phyloP scores from a whole-genome alignment of 2,329 filamentous ascomycete genomes.

The Thermochaetoides dissita region DNA sequence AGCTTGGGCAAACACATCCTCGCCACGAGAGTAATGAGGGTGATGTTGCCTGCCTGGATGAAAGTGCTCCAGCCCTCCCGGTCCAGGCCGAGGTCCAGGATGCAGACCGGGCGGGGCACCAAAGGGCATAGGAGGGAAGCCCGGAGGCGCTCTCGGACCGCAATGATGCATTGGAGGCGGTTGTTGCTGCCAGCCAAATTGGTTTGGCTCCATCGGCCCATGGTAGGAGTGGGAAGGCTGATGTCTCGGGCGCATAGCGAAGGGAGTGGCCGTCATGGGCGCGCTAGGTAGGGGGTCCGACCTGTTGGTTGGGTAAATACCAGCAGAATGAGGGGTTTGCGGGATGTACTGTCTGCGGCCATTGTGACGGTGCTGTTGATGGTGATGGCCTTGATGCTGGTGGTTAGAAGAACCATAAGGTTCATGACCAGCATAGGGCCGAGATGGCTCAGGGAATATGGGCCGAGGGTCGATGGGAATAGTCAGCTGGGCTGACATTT shows the following conservation, averaged over 20 bases:
- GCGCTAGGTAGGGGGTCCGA: too few relatives aligned
- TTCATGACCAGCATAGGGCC: constrained; percentile 20
- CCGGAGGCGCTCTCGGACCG: constrained; percentile 8
- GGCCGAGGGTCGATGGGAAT: constrained; percentile 38
- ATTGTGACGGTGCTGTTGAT: constrained; percentile 2
- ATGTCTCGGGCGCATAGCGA: constrained; percentile 17
- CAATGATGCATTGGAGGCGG: constrained; percentile 6
- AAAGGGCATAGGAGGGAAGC: constrained; percentile 4
- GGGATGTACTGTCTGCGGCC: constrained; percentile 7
- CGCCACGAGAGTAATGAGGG: too few relatives aligned
- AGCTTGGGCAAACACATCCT: constrained; percentile 36
- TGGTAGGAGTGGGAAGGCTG: constrained; percentile 22
- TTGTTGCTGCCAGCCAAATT: constrained; percentile 20
- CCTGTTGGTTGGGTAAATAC: not conserved
- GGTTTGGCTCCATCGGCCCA: constrained; percentile 15
- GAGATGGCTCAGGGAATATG: constrained; percentile 18
- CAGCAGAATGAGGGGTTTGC: constrained; percentile 23
- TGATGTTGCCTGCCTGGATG: too few relatives aligned
- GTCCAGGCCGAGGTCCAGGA: too few relatives aligned
- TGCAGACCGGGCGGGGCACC: constrained; percentile 10
- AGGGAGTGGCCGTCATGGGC: constrained; percentile 6
- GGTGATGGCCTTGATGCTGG: constrained; percentile 19
- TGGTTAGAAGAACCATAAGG: too few relatives aligned
- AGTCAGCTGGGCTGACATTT: constrained; percentile 46
- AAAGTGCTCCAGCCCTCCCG: too few relatives aligned